Base-by-base conservation (phyloP, 352 stramenopile genomes). In the Peronosclerospora sorghi region DNA sequence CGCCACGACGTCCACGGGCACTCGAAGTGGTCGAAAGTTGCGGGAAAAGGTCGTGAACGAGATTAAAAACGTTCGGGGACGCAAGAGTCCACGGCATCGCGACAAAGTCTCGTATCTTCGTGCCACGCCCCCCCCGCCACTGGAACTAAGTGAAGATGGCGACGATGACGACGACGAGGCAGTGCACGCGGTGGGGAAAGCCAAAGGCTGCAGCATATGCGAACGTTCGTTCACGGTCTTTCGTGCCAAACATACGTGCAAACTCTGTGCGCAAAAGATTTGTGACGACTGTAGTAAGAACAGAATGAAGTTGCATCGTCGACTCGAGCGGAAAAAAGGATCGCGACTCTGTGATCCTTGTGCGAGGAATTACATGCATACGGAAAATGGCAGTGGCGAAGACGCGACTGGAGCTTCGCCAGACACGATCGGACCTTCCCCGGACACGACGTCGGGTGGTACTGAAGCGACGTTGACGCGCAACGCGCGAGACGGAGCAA, bases 261-360 rank as follows among this genome's bases (percentile, higher is more conserved):
- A 83, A 51, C 46, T 83, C 4, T 90, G 78, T 44, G 41, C 54
- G 26, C 58, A 67, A 32, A 79, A 80, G 48, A 77, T 87, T 37
- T 90, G 78, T 44, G 77, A 90, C 39, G 73, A 86, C 61, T 90
- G 78, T 57, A 86, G 73, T 51, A 83, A 86, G 59, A 90, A 77
- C 55, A 55, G 78, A 24, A 67, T 85, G 43, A 86, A 86, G 51
- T 61, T 84, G 9, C 61, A 89, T 42, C 64, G 69, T 10, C 54
- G 72, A 3, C 53, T 83, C 0, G 75, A 87, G 54, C 59, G 75
- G 17, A 80, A 83, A 37, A 78, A 77, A 35, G 76, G 78, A 23
- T 86, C 74, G 32, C 53, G 78, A 18, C 54, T 90, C 1, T 90
- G 78, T 27, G 71, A 90, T 35, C 60, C 64, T 6, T 90, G 78